These are phyloP conservation scores for Hymenoscyphus repandus DNA, from an alignment of 2,329 filamentous ascomycete genomes.

Conservation along the genomic window DNA sequence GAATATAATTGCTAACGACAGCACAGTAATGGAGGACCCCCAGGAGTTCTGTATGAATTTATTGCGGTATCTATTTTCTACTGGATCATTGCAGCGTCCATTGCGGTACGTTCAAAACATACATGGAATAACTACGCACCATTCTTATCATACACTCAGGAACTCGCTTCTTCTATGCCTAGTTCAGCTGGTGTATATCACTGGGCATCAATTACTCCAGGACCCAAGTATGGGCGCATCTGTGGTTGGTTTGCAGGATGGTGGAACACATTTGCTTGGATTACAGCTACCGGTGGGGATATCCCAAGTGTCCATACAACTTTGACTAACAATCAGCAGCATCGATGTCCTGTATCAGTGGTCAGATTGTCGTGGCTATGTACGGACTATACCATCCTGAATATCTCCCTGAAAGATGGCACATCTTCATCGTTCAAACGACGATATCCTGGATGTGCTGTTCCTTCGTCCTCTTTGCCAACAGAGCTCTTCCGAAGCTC, in stretches of 20 bases:
- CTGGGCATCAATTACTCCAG: slow-evolving; percentile 46
- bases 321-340: slow-evolving; percentile 12
- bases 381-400: slow-evolving; percentile 43
- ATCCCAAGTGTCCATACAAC: neutral
- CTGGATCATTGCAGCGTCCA: slow-evolving; percentile 43
- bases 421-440: slow-evolving; percentile 45
- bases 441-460: slow-evolving; percentile 42
- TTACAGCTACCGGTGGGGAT: slow-evolving; percentile 19
- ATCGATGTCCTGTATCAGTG: slow-evolving; percentile 32
- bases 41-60: slow-evolving; percentile 59
- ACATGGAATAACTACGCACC: neutral
- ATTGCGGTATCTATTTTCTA: slow-evolving; percentile 46
- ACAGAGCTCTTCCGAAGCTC: slow-evolving; percentile 45
- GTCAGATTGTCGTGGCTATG: slow-evolving; percentile 42
- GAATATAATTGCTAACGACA: too few relatives aligned
- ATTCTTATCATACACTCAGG: slow-evolving; percentile 6
- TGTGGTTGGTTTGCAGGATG: slow-evolving; percentile 46
- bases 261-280: slow-evolving; percentile 45
- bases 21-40: slow-evolving; percentile 52
- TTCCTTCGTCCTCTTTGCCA: slow-evolving; percentile 46
- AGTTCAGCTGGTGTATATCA: slow-evolving; percentile 40
- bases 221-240: slow-evolving; percentile 39
- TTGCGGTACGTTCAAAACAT: slow-evolving; percentile 36
- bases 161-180: slow-evolving; percentile 27
- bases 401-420: slow-evolving; percentile 42